Conservation (phyloP, 306 rosid genomes). For the Prunus persica region DNA sequence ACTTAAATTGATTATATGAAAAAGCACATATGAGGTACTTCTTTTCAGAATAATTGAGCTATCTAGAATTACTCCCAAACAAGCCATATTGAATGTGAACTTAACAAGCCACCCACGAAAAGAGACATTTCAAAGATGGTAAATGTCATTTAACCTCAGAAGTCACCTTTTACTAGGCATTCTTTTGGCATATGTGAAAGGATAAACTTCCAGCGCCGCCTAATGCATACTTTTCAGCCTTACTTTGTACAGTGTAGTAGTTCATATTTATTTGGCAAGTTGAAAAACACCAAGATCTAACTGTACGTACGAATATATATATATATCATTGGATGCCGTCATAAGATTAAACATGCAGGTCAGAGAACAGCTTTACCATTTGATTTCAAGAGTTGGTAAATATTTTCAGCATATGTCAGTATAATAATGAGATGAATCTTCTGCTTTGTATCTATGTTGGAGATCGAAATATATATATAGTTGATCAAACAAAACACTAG, state of each 20-base stretch:
- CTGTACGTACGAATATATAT: neutral
- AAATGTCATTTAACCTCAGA: neutral
- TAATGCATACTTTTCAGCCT: neutral
- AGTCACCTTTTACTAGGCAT: neutral
- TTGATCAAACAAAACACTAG: neutral
- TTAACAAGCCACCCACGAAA: neutral
- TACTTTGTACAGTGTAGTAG: too few species aligned
- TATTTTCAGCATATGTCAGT: too few species aligned
- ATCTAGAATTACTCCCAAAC: too few species aligned
- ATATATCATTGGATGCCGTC: neutral
- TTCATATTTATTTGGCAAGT: too few species aligned
- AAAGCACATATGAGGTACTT: accelerated
- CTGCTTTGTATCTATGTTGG: neutral
- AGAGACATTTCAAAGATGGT: neutral
- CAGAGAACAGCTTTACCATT: neutral
- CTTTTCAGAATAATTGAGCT: too few species aligned
- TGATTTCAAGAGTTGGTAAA: neutral
- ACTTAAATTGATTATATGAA: too few species aligned
- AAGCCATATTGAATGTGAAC: neutral
- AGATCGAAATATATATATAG: neutral
- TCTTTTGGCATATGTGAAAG: neutral
- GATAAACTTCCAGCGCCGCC: too few species aligned
- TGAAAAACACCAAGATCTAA: neutral
- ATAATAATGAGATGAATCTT: neutral
- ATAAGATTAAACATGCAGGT: neutral